Percentiles rank a stretch among this genome's conserved stretches.
phyloP scores from a whole-genome alignment of 1,284 basidiomycete species.

The Termitomyces sp. region DNA sequence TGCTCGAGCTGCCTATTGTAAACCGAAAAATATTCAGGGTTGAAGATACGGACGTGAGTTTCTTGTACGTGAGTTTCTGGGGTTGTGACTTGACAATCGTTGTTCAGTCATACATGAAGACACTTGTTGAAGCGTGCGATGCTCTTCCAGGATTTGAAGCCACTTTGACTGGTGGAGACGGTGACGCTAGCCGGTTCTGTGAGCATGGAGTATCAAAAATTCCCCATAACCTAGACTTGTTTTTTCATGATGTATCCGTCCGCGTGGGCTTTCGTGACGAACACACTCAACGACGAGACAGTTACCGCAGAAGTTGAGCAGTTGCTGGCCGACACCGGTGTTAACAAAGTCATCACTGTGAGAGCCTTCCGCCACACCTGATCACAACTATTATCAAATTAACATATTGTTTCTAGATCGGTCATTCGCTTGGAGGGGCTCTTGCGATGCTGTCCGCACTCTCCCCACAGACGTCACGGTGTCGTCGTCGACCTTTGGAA shows the following conservation, averaged over 20 bases:
- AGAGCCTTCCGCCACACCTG: slow-evolving; percentile 4
- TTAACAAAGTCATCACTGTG: slow-evolving; percentile 25
- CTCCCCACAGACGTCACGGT: slow-evolving; percentile 29
- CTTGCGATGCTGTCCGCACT: slow-evolving; percentile 39
- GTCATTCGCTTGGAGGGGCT: slow-evolving; percentile 44
- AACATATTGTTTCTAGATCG: slow-evolving; percentile 24
- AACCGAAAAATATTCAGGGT: slow-evolving; percentile 29
- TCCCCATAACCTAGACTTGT: not conserved
- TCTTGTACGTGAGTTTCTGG: no score
- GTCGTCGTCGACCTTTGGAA: slow-evolving; percentile 36
- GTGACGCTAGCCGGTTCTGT: slow-evolving; percentile 33
- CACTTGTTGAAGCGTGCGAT: slow-evolving; percentile 22
- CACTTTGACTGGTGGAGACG: slow-evolving; percentile 33
- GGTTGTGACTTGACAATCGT: not conserved
- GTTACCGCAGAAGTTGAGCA: slow-evolving; percentile 28
- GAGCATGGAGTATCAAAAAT: slow-evolving; percentile 2
- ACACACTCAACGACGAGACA: slow-evolving; percentile 24
- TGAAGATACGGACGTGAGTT: slow-evolving; percentile 44
- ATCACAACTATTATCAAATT: not conserved
- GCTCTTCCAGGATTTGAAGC: slow-evolving; percentile 31
- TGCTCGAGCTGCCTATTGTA: slow-evolving; percentile 49
- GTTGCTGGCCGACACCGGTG: slow-evolving; percentile 22
- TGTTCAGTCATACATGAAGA: not conserved
- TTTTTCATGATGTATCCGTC: slow-evolving; percentile 23
- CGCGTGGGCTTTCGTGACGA: slow-evolving; percentile 36